Evolutionary conservation across 1,284 basidiomycete species (phyloP), one percentile per base, ranked within the genome.

Genomic region (Anthracocystis setariae): DNA sequence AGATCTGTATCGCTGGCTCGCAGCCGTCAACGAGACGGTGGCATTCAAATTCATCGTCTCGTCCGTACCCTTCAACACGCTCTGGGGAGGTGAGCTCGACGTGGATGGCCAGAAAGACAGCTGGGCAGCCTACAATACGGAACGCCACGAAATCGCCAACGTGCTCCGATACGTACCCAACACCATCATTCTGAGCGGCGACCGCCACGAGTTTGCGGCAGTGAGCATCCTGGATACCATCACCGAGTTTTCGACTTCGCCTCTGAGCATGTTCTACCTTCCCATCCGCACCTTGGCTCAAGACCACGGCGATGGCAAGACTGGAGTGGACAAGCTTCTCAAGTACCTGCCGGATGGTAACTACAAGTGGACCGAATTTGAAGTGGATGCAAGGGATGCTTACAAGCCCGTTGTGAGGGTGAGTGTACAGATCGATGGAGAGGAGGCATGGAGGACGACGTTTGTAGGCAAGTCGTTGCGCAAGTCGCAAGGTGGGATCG

Each of bases 21-120:
- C 85, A 2, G 86, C 86, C 73, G 89, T 89, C 45, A 92, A 93
- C 83, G 82, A 85, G 53, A 92, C 91, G 0, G 86, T 88, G 3
- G 88, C 90, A 0, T 92, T 91, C 87, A 92, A 92, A 83, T 92
- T 93, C 80, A 86, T 93, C 55, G 87, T 91, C 21, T 87, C 88
- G 12, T 90, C 89, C 9, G 90, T 92, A 3, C 91, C 91, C 0
- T 90, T 93, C 83, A 91, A 90, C 39, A 88, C 88, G 0, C 86
- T 92, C 17, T 92, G 91, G 91, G 87, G 85, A 2, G 83, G 83
- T 15, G 85, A 88, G 20, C 66, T 81, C 4, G 81, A 81, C 53
- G 52, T 77, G 60, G 89, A 91, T 77, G 90, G 89, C 0, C 86
- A 86, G 49, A 81, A 83, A 29, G 90, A 91, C 81, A 73, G 79